Evolutionary conservation across 768 basidiomycete genomes (phyloP).

Genomic region (Tricholoma furcatifolium): DNA sequence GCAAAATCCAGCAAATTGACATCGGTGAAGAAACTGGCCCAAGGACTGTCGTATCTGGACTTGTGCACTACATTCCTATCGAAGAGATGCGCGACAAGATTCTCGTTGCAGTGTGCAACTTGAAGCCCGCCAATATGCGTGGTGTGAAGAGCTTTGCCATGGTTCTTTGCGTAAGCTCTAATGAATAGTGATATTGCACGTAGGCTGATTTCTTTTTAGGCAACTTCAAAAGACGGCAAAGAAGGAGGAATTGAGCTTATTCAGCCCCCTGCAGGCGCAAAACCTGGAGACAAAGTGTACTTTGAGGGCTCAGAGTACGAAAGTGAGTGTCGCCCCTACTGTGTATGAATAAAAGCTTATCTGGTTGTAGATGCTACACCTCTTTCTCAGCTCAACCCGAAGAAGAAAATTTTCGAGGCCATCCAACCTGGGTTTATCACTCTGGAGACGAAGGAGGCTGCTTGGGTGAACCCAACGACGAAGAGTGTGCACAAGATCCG

Average conservation of each 20-base stretch:
- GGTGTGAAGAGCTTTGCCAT: constrained; percentile 98
- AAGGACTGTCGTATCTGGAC: constrained; percentile 93
- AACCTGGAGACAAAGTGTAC: constrained; percentile 92
- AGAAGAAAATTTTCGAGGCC: constrained; percentile 98
- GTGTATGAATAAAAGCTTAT: neutral
- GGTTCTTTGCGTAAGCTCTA: constrained; percentile 78
- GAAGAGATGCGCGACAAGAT: constrained; percentile 87
- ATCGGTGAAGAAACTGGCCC: constrained; percentile 94
- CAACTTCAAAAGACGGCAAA: constrained; percentile 86
- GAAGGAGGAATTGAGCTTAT: constrained; percentile 91
- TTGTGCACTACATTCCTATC: constrained; percentile 95
- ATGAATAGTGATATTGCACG: neutral
- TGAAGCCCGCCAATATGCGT: constrained; percentile 96
- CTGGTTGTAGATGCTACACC: constrained; percentile 54
- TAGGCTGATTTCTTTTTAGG: constrained; percentile 42
- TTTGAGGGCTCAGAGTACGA: constrained; percentile 92
- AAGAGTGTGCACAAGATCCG: constrained; percentile 81
- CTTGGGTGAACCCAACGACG: constrained; percentile 86
- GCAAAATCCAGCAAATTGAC: constrained; percentile 78
- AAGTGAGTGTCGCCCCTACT: constrained; percentile 40
- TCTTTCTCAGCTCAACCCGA: constrained; percentile 88
- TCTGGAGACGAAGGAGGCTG: constrained; percentile 82
- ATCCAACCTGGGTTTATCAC: constrained; percentile 97
- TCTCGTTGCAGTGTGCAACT: constrained; percentile 85
- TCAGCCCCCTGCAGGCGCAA: constrained; percentile 78